Conservation (phyloP, 2,329 filamentous ascomycete species). For the Ophiostoma pallidulum region DNA sequence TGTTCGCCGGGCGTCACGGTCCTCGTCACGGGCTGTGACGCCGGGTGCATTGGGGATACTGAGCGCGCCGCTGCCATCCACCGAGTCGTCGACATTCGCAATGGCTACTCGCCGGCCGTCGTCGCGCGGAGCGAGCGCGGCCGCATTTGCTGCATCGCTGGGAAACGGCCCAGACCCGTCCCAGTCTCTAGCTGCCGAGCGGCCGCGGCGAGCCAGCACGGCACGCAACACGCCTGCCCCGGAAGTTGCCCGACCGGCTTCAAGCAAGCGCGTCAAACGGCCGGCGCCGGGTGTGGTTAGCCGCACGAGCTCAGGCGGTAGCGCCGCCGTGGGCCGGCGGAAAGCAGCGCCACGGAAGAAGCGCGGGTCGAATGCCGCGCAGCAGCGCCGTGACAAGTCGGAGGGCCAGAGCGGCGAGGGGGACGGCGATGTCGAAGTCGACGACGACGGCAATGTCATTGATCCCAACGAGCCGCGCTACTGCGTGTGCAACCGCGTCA, state of each 20-base stretch:
- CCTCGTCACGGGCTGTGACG: conserved; percentile 11
- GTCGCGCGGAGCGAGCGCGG: conserved; percentile 20
- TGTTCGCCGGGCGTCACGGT: conserved; percentile 3
- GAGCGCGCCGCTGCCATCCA: background rate
- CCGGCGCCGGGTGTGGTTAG: conserved; percentile 65
- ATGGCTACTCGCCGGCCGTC: conserved; percentile 15
- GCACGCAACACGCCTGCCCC: conserved; percentile 49
- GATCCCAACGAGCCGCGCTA: conserved; percentile 69
- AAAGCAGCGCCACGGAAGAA: conserved; percentile 62
- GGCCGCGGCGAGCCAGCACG: conserved; percentile 47
- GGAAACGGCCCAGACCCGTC: conserved; percentile 27
- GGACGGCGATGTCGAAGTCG: conserved; percentile 48
- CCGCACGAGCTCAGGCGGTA: conserved; percentile 50
- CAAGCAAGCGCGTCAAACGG: conserved; percentile 54
- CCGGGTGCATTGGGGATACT: background rate
- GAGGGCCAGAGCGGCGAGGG: conserved; percentile 33
- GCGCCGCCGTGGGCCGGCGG: conserved; percentile 60
- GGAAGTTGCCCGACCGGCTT: conserved; percentile 31
- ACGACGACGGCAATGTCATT: conserved; percentile 60
- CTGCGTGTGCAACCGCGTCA: conserved; percentile 70
- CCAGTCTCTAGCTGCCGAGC: conserved; percentile 40
- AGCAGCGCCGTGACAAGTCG: conserved; percentile 34
- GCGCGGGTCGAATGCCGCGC: conserved; percentile 27
- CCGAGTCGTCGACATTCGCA: background rate
- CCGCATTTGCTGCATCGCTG: conserved; percentile 29